Evolutionary conservation across 345 rosid genomes (phyloP).

Genomic region (Eucalyptus erythrocorys): DNA sequence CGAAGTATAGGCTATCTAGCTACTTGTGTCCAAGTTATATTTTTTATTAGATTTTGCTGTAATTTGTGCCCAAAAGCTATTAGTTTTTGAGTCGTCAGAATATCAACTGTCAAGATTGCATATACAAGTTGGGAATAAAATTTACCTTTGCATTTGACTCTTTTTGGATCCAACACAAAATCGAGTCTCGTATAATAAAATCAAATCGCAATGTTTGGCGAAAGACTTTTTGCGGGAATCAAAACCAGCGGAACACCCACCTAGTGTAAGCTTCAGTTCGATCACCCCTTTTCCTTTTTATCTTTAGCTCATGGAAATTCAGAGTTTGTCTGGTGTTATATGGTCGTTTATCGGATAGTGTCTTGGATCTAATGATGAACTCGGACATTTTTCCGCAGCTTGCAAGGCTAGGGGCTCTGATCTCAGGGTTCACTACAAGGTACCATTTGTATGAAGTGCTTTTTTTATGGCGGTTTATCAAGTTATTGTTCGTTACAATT

Average conservation of each 20-base stretch:
- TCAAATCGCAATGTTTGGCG: too few species aligned
- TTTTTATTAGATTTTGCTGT: too few species aligned
- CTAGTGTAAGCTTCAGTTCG: slow-evolving; percentile 29
- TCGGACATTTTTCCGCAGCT: slow-evolving; percentile 16
- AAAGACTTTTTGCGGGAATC: too few species aligned
- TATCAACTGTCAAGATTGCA: too few species aligned
- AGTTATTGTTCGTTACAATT: background rate
- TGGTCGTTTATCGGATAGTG: background rate
- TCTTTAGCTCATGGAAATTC: background rate
- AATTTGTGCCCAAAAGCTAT: too few species aligned
- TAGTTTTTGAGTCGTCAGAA: too few species aligned
- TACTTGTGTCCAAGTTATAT: too few species aligned
- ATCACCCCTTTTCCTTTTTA: background rate
- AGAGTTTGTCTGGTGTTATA: background rate
- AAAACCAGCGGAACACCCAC: background rate
- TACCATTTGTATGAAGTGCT: background rate
- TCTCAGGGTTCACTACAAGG: slow-evolving; percentile 77
- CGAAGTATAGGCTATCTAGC: too few species aligned
- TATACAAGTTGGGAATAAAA: too few species aligned
- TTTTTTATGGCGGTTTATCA: background rate
- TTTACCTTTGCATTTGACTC: too few species aligned
- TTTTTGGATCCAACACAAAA: too few species aligned
- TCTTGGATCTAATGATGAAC: background rate
- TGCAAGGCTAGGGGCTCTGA: slow-evolving; percentile 73
- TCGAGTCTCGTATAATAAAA: too few species aligned